Conservation (phyloP, 2,329 filamentous ascomycete genomes). For the Pseudopithomyces chartarum region DNA sequence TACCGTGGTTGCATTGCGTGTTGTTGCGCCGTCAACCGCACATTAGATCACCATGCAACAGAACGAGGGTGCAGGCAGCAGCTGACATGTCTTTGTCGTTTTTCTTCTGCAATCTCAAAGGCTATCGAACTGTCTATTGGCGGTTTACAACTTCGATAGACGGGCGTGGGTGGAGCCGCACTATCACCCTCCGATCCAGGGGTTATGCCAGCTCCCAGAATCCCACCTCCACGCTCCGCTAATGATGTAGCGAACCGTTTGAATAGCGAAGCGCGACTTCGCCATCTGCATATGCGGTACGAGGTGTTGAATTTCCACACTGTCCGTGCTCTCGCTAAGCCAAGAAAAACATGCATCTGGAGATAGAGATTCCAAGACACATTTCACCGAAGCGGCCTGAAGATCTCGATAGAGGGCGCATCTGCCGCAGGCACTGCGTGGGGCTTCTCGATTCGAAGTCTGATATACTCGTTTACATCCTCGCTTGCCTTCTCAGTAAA, state of each 20-base stretch:
- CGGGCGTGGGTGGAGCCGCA: background rate
- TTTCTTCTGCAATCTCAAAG: background rate
- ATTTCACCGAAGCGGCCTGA: constrained; percentile 25
- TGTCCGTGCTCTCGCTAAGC: background rate
- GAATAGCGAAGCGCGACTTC: background rate
- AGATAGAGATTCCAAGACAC: background rate
- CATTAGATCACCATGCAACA: background rate
- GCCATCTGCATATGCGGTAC: background rate
- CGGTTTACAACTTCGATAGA: background rate
- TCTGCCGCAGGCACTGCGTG: constrained; percentile 75
- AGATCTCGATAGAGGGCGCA: constrained; percentile 69
- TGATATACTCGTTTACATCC: constrained; percentile 57
- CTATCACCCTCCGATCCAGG: background rate
- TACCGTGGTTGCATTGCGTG: background rate
- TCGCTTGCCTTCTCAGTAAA: constrained; percentile 32
- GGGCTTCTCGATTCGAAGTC: constrained; percentile 71
- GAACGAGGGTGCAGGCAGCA: background rate
- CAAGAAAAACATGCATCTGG: background rate
- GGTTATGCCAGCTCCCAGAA: background rate
- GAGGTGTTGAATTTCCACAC: background rate
- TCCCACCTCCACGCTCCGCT: background rate
- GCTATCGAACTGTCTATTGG: background rate
- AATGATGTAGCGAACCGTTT: background rate
- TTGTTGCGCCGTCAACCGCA: too few species aligned
- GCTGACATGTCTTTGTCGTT: background rate